Conservation (phyloP, 1,284 basidiomycete species). For the Puccinia horiana region DNA sequence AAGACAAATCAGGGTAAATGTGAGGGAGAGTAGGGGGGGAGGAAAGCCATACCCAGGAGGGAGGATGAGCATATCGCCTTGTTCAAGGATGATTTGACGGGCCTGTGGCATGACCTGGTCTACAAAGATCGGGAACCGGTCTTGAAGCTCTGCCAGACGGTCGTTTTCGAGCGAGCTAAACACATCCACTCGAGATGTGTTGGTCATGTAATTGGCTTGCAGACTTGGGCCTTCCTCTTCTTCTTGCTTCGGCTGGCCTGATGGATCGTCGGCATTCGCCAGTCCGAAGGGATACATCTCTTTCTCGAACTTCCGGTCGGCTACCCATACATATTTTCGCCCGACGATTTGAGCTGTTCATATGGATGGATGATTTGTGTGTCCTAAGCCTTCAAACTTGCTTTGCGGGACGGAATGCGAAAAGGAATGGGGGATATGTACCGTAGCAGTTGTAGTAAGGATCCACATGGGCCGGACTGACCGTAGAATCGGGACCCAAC, state of each 20-base stretch:
- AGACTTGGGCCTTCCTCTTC: neutral
- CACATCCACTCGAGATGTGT: conserved; percentile 60
- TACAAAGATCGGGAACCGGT: conserved; percentile 62
- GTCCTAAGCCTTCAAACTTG: neutral
- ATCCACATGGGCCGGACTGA: conserved; percentile 91
- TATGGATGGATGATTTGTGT: neutral
- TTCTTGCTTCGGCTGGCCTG: neutral
- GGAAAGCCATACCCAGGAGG: conserved; percentile 68
- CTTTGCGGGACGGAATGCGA: neutral
- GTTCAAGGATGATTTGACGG: conserved; percentile 68
- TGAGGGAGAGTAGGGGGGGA: neutral
- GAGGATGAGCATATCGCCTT: conserved; percentile 82
- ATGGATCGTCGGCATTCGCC: neutral
- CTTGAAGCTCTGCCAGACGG: neutral
- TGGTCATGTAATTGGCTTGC: conserved; percentile 57
- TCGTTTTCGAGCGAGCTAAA: conserved; percentile 43
- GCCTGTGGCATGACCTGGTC: conserved; percentile 68
- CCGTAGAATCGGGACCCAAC: conserved; percentile 75
- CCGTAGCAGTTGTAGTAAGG: conserved; percentile 90
- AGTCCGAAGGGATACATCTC: conserved; percentile 48
- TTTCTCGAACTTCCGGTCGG: neutral
- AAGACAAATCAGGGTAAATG: neutral
- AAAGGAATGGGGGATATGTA: neutral
- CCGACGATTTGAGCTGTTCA: conserved; percentile 39
- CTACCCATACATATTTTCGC: conserved; percentile 40